Evolutionary conservation across 257 asterid species (phyloP), one percentile per base, ranked within the genome.

Genomic region (Salvia miltiorrhiza): DNA sequence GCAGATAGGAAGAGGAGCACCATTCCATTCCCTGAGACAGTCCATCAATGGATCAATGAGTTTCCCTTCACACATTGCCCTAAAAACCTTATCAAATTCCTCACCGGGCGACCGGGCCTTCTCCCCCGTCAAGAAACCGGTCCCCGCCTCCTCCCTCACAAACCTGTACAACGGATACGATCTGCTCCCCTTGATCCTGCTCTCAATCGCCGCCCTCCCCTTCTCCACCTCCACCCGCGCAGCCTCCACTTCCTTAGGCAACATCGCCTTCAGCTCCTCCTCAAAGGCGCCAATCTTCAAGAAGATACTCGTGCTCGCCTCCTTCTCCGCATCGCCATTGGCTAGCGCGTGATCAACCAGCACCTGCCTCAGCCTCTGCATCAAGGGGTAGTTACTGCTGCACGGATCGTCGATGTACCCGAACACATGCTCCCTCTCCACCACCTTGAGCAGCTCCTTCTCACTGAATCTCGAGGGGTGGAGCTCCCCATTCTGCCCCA

Each of bases 1-100:
- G 39, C 70, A 61, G 7, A 81, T 71, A 5, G 86, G 81, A 47
- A 78, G 80, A 17, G 86, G 86, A 30, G 80, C 79, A 55, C 86
- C 83, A 81, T 78, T 69, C 86, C 86, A 81, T 13, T 69, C 83
- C 77, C 75, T 72, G 65, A 81, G 67, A 48, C 86, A 78, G 6
- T 81, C 81, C 72, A 78, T 26, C 86, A 81, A 75, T n/a, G 85
- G 85, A 81, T 81, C 85, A 56, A 81, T 78, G 62, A 78, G 44
- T 16, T 56, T 77, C 63, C 85, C 86, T 16, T 71, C 83, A 66
- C 83, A 75, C 9, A 81, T 78, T 1, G 86, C 86, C 4, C 30
- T 9, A 11, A 75, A 81, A 2, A 81, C 83, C 81, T 72, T 78
- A 1, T 81, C 83, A 23, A 78, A 78, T 48, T 81, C 86, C 20